Evolutionary conservation across 2,329 filamentous ascomycete genomes (phyloP).

Genomic region (Sphaerostilbella broomeana): DNA sequence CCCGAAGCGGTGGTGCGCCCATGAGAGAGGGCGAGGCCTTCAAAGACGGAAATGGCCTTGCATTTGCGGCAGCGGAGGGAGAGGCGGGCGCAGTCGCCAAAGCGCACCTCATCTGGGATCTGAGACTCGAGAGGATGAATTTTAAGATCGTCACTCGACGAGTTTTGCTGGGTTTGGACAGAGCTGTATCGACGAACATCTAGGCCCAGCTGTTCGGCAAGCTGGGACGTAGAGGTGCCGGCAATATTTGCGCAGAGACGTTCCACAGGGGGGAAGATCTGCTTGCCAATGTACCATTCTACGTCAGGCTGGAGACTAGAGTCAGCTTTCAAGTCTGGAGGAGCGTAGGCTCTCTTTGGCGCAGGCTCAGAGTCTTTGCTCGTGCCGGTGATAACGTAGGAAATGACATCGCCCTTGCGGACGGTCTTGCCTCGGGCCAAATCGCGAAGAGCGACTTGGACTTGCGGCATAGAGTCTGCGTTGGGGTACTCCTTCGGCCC

Average conservation of each 20-base stretch:
- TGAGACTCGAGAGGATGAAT: slow-evolving; percentile 92
- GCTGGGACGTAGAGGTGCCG: slow-evolving; percentile 81
- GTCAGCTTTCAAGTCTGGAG: slow-evolving; percentile 73
- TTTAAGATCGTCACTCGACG: slow-evolving; percentile 55
- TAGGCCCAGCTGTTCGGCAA: slow-evolving; percentile 89
- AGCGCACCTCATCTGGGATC: slow-evolving; percentile 85
- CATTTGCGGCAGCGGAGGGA: slow-evolving; percentile 76
- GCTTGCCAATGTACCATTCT: slow-evolving; percentile 98
- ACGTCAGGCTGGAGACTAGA: slow-evolving; percentile 76
- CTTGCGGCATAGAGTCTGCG: slow-evolving; percentile 89
- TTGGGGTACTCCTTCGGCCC: slow-evolving; percentile 90
- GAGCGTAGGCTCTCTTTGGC: slow-evolving; percentile 83
- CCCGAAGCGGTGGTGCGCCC: slow-evolving; percentile 65
- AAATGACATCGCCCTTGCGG: slow-evolving; percentile 91
- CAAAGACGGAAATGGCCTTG: slow-evolving; percentile 64
- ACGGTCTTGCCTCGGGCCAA: slow-evolving; percentile 80
- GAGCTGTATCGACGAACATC: slow-evolving; percentile 77
- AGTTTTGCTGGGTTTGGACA: slow-evolving; percentile 38
- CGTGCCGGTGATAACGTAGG: slow-evolving; percentile 85
- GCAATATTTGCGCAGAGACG: slow-evolving; percentile 93
- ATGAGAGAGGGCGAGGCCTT: slow-evolving; percentile 59
- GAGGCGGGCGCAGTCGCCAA: slow-evolving; percentile 72
- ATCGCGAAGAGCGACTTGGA: slow-evolving; percentile 88
- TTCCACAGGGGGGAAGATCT: slow-evolving; percentile 96
- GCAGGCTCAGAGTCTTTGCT: slow-evolving; percentile 59